phyloP scores from a whole-genome alignment of 306 rosid genomes.

The Acacia melanoxylon region DNA sequence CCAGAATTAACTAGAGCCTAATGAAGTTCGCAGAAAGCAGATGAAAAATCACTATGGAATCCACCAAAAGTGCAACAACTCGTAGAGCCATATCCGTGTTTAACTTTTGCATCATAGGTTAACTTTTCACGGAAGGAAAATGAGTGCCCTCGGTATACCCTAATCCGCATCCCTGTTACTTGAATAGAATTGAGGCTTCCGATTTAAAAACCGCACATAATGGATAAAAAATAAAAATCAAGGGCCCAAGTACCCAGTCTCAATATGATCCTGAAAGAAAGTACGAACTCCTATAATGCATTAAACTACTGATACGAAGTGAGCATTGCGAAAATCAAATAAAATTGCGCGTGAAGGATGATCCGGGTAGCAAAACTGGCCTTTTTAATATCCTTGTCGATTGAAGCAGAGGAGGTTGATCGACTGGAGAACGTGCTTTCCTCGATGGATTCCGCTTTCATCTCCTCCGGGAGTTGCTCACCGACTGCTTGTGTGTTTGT shows the following conservation, averaged over 20 bases:
- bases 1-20: constrained; percentile 7
- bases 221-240: not conserved
- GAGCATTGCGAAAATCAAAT: not conserved
- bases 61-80: not conserved
- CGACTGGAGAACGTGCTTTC: constrained; percentile 24
- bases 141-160: not conserved
- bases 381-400: constrained; percentile 90
- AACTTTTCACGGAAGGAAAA: not conserved
- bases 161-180: not conserved
- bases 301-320: not conserved
- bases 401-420: constrained; percentile 49
- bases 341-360: not conserved
- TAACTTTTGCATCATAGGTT: not conserved
- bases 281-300: not conserved
- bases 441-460: constrained; percentile 29
- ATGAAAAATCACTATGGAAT: not conserved
- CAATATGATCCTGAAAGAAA: not conserved
- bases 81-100: not conserved
- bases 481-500: constrained; percentile 38
- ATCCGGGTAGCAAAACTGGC: constrained; percentile 26
- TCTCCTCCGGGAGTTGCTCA: constrained; percentile 28
- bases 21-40: not conserved
- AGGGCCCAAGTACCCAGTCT: not conserved
- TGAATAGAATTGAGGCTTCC: not conserved
- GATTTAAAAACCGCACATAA: not conserved